Conservation (phyloP, 2,329 filamentous ascomycete species). For the Elsinoe arachidis region DNA sequence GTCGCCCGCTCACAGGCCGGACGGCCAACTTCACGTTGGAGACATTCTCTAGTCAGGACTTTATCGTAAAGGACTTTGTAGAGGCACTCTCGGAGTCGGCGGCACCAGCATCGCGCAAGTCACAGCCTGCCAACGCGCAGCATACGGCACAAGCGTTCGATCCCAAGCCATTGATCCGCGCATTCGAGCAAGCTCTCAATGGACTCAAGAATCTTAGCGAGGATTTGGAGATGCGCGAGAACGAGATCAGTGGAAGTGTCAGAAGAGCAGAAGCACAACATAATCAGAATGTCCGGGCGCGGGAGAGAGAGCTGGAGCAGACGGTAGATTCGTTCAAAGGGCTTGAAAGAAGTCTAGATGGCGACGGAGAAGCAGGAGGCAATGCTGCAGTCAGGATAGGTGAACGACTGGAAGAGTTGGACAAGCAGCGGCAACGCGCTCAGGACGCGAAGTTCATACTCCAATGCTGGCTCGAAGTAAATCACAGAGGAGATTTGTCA, state of each 20-base stretch:
- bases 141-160: slow-evolving; percentile 54
- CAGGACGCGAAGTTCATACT: slow-evolving; percentile 92
- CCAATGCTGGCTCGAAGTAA: slow-evolving; percentile 94
- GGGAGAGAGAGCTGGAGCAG: slow-evolving; percentile 82
- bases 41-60: slow-evolving; percentile 62
- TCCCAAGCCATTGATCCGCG: slow-evolving; percentile 90
- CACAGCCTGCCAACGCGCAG: slow-evolving; percentile 43
- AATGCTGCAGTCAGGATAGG: slow-evolving; percentile 93
- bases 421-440: slow-evolving; percentile 80
- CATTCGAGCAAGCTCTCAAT: slow-evolving; percentile 71
- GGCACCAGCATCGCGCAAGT: slow-evolving; percentile 70
- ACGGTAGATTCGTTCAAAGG: slow-evolving; percentile 88
- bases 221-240: slow-evolving; percentile 82
- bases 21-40: slow-evolving; percentile 65
- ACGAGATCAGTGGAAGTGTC: slow-evolving; percentile 81
- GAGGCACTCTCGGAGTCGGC: slow-evolving; percentile 83
- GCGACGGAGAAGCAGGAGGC: slow-evolving; percentile 53
- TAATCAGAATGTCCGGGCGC: slow-evolving; percentile 77
- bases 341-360: slow-evolving; percentile 67
- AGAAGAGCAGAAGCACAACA: slow-evolving; percentile 87
- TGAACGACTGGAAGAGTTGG: slow-evolving; percentile 85
- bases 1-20: slow-evolving; percentile 21
- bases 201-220: slow-evolving; percentile 65
- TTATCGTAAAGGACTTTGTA: slow-evolving; percentile 96
- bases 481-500: slow-evolving; percentile 75